phyloP scores from a whole-genome alignment of 495 filamentous ascomycete species.

The Usnea hakonensis region DNA sequence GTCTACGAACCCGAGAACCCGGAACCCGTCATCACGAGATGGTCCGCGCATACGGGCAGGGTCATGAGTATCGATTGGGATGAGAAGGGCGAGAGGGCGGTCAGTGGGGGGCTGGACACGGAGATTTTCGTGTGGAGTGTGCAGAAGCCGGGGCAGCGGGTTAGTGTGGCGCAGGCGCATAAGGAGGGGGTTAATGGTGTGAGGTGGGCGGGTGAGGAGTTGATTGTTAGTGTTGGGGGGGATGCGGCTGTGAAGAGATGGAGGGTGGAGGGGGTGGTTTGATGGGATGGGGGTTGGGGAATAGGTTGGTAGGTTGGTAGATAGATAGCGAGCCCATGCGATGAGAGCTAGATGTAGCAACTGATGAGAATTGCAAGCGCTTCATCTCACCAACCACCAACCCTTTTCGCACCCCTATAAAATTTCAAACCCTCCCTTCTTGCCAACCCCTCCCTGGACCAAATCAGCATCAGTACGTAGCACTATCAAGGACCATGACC shows the following conservation, averaged over 20 bases:
- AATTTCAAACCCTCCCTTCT: too few relatives aligned
- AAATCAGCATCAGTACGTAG: too few relatives aligned
- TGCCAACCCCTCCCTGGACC: too few relatives aligned
- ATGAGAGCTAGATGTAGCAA: neutral
- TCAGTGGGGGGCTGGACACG: constrained; percentile 80
- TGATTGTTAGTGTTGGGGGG: constrained; percentile 69
- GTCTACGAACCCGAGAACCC: constrained; percentile 60
- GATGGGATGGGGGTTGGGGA: neutral
- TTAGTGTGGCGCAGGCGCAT: constrained; percentile 76
- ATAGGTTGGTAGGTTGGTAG: too few relatives aligned
- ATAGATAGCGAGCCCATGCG: neutral
- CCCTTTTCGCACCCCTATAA: too few relatives aligned
- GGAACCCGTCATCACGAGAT: constrained; percentile 61
- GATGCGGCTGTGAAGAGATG: constrained; percentile 91
- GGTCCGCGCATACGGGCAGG: constrained; percentile 86
- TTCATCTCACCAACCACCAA: too few relatives aligned
- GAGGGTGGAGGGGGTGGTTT: constrained; percentile 56
- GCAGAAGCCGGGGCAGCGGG: constrained; percentile 67
- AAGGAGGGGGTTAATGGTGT: constrained; percentile 93
- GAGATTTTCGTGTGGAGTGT: constrained; percentile 90
- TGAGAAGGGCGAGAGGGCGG: constrained; percentile 61
- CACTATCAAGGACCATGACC: too few relatives aligned
- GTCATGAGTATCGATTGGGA: constrained; percentile 83
- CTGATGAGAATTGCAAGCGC: too few relatives aligned
- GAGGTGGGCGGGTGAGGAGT: constrained; percentile 65